Evolutionary conservation across 2,329 filamentous ascomycete species (phyloP), one percentile per base, ranked within the genome.

Genomic region (Byssoonygena ceratinophila): DNA sequence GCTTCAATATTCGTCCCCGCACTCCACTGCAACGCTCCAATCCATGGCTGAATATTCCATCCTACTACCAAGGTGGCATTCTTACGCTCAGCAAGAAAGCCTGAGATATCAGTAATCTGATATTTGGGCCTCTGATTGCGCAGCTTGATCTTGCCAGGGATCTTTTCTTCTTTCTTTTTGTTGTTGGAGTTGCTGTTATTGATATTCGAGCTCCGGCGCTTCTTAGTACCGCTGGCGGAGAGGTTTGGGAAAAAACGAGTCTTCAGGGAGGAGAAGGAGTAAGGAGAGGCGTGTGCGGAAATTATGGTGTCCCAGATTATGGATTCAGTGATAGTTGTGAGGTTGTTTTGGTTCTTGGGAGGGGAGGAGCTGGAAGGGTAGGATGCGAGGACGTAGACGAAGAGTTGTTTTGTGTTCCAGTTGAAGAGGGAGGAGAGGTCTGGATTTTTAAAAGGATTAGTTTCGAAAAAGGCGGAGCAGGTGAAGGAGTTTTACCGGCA

Each of bases 351-450:
- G 4, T 9, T n/a, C 63, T 58, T 50, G 23, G 69, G 29, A 2
- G 36, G n/a, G 20, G 47, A 16, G 16, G 25, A 23, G 34, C 74
- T 72, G 34, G 76, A 61, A 3, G 64, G 74, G 66, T 84, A 85
- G 52, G 76, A 83, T 51, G 91, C 91, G 52, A 88, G 91, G 54
- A 98, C 83, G 74, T 95, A 98, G 68, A 96, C 83, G 72, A 97
- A 98, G 63, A 98, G 74, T 72, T 97, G 87, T 71, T 98, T 98
- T 18, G 94, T 98, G 77, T 98, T 98, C 92, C 91, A 98, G 65
- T 87, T 94, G 79, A 97, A 97, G 61, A 98, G 86, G 40, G 84
- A 84, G 55, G 82, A 85, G 55, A 98, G 80, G 72, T 98, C 91
- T 76, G 29, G 37, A 18, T 37, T 56, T 25, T 23, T 40, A 4